Evolutionary conservation across 345 rosid genomes (phyloP).

Genomic region (Brassica incana): DNA sequence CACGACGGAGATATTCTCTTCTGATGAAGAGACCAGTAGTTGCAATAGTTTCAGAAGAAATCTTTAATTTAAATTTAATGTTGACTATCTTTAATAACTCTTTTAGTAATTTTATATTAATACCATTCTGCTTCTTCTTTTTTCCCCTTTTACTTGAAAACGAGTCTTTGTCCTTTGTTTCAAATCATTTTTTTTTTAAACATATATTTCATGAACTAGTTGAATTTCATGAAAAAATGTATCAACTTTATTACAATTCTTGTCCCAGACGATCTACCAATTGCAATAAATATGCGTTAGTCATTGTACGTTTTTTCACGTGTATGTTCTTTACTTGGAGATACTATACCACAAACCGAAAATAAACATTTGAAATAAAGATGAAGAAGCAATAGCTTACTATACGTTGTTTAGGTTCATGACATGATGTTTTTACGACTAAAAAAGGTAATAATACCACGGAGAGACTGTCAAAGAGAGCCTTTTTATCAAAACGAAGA

Average conservation of each 20-base stretch:
- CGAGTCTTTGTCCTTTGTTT: constrained; percentile 21
- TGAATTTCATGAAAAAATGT: constrained; percentile 5
- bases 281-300: constrained; percentile 18
- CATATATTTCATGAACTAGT: neutral
- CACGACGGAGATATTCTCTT: constrained; percentile 59
- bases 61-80: constrained; percentile 48
- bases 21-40: constrained; percentile 75
- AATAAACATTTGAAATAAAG: neutral
- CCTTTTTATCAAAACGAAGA: constrained; percentile 38
- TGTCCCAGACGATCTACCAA: constrained; percentile 31
- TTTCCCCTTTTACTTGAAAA: constrained; percentile 19
- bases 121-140: constrained; percentile 25
- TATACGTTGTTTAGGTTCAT: constrained; percentile 26
- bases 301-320: neutral
- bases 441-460: constrained; percentile 40
- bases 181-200: neutral
- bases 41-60: constrained; percentile 73
- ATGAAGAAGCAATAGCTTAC: neutral
- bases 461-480: constrained; percentile 27
- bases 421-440: constrained; percentile 25
- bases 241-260: neutral
- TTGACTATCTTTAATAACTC: constrained; percentile 11
- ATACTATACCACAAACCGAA: constrained; percentile 24
- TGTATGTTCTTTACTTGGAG: constrained; percentile 20
- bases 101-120: constrained; percentile 30